Evolutionary conservation across 768 basidiomycete species (phyloP), one percentile per base, ranked within the genome.

Genomic region (Rhodosporidiobolus odoratus): DNA sequence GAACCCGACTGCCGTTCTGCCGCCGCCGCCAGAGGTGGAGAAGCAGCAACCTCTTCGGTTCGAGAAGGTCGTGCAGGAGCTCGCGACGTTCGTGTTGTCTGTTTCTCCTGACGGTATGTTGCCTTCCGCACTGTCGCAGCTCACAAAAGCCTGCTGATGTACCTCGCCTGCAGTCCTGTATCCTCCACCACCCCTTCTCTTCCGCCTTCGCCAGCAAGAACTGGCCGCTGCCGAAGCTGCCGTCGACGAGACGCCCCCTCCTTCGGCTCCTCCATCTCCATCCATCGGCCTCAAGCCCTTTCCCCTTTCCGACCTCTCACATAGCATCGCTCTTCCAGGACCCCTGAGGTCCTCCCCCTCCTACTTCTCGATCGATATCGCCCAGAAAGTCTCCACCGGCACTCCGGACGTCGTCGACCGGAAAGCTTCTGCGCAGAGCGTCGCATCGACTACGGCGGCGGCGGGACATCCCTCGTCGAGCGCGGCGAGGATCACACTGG

Each of bases 31-130:
- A 0, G 45, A 53, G 17, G 12, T 19, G 16, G 53, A 60, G 19
- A 54, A 61, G 37, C 56, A 62, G 50, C 53, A 37, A 34, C 64
- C 58, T 30, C 65, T 61, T 5, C 60, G 71, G 1, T 75, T 75
- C 66, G 64, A 75, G 62, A 69, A 69, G 35, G 75, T 75, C 23
- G 67, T 73, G 35, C 54, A 65, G 45, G 57, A 70, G 19, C 63
- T 75, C 30, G 63, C 69, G 21, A 7, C 25, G n/a, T 69, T 62
- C 48, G 37, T 70, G 5, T 57, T 75, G 7, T 70, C 68, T 10
- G 59, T 65, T 3, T 71, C 71, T 3, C 71, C 74, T 1, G 61
- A 69, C 58, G 73, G 65, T 61, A 15, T 12, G 53, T 37, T 16
- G 8, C 60, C 50, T 27, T 37, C n/a, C 37, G 48, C 32, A 1